phyloP scores from a whole-genome alignment of 2,329 filamentous ascomycete genomes.

The Huntiella bhutanensis region DNA sequence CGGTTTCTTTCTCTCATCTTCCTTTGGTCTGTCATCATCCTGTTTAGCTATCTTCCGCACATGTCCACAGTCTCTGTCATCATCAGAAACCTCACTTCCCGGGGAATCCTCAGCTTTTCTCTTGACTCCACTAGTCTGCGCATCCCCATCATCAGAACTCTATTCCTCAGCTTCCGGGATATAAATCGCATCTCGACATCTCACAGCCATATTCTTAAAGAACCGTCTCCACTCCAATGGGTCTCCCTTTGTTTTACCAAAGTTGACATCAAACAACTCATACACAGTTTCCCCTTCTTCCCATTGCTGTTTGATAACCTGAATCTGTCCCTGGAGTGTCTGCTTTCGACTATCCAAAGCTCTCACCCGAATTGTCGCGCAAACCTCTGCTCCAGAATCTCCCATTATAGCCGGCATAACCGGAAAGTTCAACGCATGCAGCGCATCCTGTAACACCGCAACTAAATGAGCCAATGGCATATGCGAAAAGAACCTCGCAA shows the following conservation, averaged over 20 bases:
- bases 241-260: conserved; percentile 89
- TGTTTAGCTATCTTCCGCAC: no score
- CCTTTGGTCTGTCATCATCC: no score
- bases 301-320: conserved; percentile 47
- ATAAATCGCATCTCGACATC: conserved; percentile 72
- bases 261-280: conserved; percentile 66
- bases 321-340: conserved; percentile 53
- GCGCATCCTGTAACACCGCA: conserved; percentile 58
- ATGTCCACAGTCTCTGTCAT: no score
- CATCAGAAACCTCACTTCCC: no score
- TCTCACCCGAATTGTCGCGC: conserved; percentile 52
- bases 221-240: conserved; percentile 90
- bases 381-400: conserved; percentile 12
- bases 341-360: conserved; percentile 56
- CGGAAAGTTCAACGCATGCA: conserved; percentile 73
- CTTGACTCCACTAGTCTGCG: no score
- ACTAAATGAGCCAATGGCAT: conserved; percentile 58
- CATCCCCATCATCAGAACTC: conserved; percentile 2
- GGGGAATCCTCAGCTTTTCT: no score
- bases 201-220: conserved; percentile 84
- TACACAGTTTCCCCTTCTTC: conserved; percentile 42
- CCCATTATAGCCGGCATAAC: conserved; percentile 33
- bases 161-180: conserved; percentile 20
- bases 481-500: conserved; percentile 83
- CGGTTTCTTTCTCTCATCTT: background rate